phyloP scores from a whole-genome alignment of 805 yeast species.

The Myxozyma neglecta region DNA sequence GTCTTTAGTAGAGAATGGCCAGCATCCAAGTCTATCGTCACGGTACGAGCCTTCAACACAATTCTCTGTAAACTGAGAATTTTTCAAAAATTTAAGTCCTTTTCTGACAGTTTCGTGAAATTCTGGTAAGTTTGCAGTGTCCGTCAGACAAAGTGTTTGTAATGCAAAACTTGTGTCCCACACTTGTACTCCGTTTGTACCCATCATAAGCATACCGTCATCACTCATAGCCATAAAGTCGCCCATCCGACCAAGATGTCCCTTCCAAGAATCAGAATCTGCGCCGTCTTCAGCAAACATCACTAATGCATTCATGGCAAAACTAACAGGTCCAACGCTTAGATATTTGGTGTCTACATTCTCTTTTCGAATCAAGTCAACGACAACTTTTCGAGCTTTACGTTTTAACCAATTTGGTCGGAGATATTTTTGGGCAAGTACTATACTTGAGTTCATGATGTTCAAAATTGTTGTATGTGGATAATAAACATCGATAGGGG shows the following conservation, averaged over 20 bases:
- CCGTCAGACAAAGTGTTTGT: conserved; percentile 78
- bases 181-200: conserved; percentile 95
- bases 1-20: conserved; percentile 94
- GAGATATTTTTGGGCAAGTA: conserved; percentile 64
- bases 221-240: conserved; percentile 84
- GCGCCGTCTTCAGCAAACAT: conserved; percentile 68
- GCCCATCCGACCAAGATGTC: conserved; percentile 58
- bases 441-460: conserved; percentile 58
- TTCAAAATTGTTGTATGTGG: conserved; percentile 79
- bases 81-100: conserved; percentile 68
- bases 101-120: conserved; percentile 62
- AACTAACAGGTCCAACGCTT: conserved; percentile 91
- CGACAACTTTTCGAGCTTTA: conserved; percentile 53
- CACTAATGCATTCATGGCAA: conserved; percentile 78
- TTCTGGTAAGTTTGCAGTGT: conserved; percentile 67
- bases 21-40: conserved; percentile 82
- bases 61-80: conserved; percentile 82
- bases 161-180: conserved; percentile 95
- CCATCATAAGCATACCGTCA: conserved; percentile 90
- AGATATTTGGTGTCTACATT: conserved; percentile 72
- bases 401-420: conserved; percentile 74
- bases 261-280: conserved; percentile 59
- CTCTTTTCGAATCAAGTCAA: conserved; percentile 71
- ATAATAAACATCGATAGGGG: conserved; percentile 89
- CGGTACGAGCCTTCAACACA: conserved; percentile 76